Evolutionary conservation across 176 grass and related monocot species (phyloP), one percentile per base, ranked within the genome.

Genomic region (Avena sativa): DNA sequence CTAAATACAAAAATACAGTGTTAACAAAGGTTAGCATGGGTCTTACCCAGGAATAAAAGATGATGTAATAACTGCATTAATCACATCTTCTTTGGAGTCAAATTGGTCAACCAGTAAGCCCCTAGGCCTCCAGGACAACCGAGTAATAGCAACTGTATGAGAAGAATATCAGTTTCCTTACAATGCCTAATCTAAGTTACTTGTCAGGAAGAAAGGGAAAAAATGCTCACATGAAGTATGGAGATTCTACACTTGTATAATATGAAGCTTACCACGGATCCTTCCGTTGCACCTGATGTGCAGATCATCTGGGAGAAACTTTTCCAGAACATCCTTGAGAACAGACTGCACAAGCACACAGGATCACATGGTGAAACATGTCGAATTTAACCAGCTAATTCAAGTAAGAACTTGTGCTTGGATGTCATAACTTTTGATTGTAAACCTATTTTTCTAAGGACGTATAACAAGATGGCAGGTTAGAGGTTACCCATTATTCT

Each of bases 11-110:
- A 81, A 15, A 70, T 19, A 17, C 4, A 61, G 2, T 49, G 14
- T 60, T 76, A 65, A 32, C 11, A 76, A 36, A 82, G 34, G 1
- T 21, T 67, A 64, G 49, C 44, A 51, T 30, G 23, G 55, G 89
- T 76, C 50, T 75, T 94, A 96, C 93, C 96, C 92, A 87, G 93
- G 96, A 94, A 98, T 98, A 88, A 98, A 98, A 25, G 96, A 98
- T 61, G 96, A 98, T 28, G 96, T 96, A 86, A 98, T 83, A 34
- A 98, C 76, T 83, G 96, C 96, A 91, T 88, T 86, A 79, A 98
- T 93, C 8, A 96, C 87, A 86, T 98, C 96, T 88, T 98, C 92
- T 81, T 98, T 98, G 11, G 96, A 98, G 71, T 94, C 89, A 83
- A 98, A 98, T 89, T 98, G 93, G 81, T 98, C 96, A 26, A 98